These are phyloP conservation scores for Fusarium coffeatum DNA, from an alignment of 2,329 filamentous ascomycete species.

Conservation along the genomic window DNA sequence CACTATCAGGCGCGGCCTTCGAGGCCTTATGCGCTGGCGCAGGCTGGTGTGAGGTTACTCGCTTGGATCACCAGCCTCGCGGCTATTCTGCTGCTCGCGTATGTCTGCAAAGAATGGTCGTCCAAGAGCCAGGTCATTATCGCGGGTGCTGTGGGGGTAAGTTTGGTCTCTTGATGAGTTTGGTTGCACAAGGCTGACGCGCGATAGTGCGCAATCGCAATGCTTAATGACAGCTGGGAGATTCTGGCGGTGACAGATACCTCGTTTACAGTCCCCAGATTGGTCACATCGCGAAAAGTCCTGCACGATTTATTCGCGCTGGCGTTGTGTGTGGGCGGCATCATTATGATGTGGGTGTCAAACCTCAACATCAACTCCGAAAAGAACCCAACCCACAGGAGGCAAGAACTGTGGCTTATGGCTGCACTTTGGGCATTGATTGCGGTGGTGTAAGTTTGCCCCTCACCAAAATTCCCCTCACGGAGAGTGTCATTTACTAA, in stretches of 20 bases:
- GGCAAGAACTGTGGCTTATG: conserved; percentile 38
- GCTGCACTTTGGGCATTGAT: conserved; percentile 40
- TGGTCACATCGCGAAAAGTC: conserved; percentile 46
- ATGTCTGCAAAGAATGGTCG: conserved; percentile 50
- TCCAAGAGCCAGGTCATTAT: conserved; percentile 46
- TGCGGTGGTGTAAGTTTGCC: conserved; percentile 44
- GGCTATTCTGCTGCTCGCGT: conserved; percentile 49
- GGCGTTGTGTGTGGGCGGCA: conserved; percentile 50
- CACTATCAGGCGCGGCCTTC: conserved; percentile 23
- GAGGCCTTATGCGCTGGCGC: conserved; percentile 35
- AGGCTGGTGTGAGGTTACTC: conserved; percentile 45
- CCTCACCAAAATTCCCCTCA: neutral
- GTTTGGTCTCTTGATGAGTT: conserved; percentile 11
- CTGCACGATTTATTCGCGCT: conserved; percentile 51
- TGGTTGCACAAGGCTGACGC: conserved; percentile 16
- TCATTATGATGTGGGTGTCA: conserved; percentile 51
- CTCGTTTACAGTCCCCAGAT: conserved; percentile 42
- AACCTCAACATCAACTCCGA: conserved; percentile 39
- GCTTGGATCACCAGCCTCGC: conserved; percentile 51
- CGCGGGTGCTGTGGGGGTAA: conserved; percentile 50
- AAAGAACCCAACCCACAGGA: conserved; percentile 14
- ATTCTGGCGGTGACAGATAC: conserved; percentile 47
- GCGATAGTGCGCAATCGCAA: conserved; percentile 47
- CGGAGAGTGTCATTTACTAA: neutral
- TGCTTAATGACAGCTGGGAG: conserved; percentile 55